A percentile compares a stretch with the other conserved stretches of the same genome.
Evolutionary conservation across 345 rosid genomes (phyloP).

Genomic region (Triadica sebifera): DNA sequence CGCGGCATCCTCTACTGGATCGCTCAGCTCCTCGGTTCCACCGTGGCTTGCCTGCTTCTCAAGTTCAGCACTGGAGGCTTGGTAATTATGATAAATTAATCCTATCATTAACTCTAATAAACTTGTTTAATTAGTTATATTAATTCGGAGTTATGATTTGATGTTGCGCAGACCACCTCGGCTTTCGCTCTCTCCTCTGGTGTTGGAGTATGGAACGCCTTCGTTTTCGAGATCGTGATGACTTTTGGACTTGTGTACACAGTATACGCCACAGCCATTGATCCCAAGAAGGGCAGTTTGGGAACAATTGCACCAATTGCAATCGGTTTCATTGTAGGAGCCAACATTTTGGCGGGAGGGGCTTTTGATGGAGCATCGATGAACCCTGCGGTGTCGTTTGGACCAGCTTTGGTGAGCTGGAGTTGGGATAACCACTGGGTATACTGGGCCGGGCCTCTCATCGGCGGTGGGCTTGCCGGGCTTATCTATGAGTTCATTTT

Average conservation of each 20-base stretch:
- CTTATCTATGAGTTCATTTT: slow-evolving; percentile 69
- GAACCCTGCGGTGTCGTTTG: slow-evolving; percentile 96
- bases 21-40: slow-evolving; percentile 86
- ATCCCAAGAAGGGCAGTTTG: slow-evolving; percentile 73
- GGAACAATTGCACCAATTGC: slow-evolving; percentile 79
- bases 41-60: slow-evolving; percentile 75
- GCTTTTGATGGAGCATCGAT: slow-evolving; percentile 92
- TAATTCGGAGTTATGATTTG: not conserved
- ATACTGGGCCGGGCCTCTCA: slow-evolving; percentile 87
- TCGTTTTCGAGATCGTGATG: slow-evolving; percentile 92
- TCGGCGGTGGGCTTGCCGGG: slow-evolving; percentile 86
- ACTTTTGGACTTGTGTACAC: slow-evolving; percentile 90
- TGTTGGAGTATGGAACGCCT: slow-evolving; percentile 68
- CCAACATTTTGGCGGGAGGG: slow-evolving; percentile 87
- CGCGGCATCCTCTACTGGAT: slow-evolving; percentile 89
- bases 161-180: slow-evolving; percentile 45
- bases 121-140: not conserved
- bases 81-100: slow-evolving; percentile 35
- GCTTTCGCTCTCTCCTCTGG: slow-evolving; percentile 72
- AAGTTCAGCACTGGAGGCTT: slow-evolving; percentile 66
- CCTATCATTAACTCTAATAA: not conserved
- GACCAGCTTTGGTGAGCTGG: slow-evolving; percentile 96
- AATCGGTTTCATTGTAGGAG: slow-evolving; percentile 87
- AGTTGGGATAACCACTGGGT: slow-evolving; percentile 84
- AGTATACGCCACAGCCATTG: slow-evolving; percentile 86